These are phyloP conservation scores for Coelastrella sp. DNA, from an alignment of 139 green algal species.

Conservation along the genomic window DNA sequence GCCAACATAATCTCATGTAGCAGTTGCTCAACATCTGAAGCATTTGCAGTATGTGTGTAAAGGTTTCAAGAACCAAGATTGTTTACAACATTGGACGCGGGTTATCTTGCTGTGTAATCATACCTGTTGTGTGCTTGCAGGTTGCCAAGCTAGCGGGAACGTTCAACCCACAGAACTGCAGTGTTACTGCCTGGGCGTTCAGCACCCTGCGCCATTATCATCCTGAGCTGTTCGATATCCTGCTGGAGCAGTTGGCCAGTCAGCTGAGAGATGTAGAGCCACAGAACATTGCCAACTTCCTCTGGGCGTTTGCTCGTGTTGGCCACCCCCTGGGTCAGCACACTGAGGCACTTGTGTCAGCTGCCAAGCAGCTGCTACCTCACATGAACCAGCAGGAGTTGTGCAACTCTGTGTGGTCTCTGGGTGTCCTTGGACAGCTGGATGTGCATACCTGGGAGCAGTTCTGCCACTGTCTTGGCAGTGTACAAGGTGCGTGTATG, in stretches of 20 bases:
- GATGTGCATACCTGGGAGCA: slow-evolving; percentile 42
- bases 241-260: slow-evolving; percentile 46
- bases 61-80: too few species aligned
- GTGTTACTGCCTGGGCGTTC: slow-evolving; percentile 50
- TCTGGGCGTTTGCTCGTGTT: slow-evolving; percentile 58
- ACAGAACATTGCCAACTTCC: slow-evolving; percentile 63
- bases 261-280: slow-evolving; percentile 44
- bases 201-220: slow-evolving; percentile 53
- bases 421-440: slow-evolving; percentile 54
- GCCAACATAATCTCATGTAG: too few species aligned
- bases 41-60: too few species aligned
- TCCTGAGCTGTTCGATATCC: slow-evolving; percentile 31
- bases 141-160: not conserved
- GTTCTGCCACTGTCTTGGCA: slow-evolving; percentile 50
- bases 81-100: too few species aligned
- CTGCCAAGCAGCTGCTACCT: slow-evolving; percentile 44
- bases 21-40: too few species aligned
- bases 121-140: not conserved
- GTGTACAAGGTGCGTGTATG: slow-evolving; percentile 14
- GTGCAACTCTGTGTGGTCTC: slow-evolving; percentile 55
- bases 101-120: too few species aligned
- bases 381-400: slow-evolving; percentile 60
- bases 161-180: slow-evolving; percentile 60
- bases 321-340: slow-evolving; percentile 40
- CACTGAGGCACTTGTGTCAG: slow-evolving; percentile 27